Conservation (phyloP, 345 rosid species). For the Melaleuca quinquenervia region DNA sequence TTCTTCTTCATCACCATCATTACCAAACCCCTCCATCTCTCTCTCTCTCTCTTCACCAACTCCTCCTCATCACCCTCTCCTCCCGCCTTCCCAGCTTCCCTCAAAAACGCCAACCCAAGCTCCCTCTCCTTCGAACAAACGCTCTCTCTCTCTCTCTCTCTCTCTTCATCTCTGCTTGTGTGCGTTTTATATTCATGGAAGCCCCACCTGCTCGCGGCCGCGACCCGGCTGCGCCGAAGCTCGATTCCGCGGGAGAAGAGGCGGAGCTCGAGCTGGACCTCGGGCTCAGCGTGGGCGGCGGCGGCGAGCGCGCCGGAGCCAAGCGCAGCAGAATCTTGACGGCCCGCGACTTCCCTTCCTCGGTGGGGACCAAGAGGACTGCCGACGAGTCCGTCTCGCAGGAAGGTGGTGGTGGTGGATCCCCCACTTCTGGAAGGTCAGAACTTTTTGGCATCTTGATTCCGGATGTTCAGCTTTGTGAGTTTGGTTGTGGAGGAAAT, state of each 20-base stretch:
- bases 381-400: background rate
- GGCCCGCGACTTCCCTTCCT: slow-evolving; percentile 12
- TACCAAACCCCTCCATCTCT: background rate
- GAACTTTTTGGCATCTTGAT: background rate
- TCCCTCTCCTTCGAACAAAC: background rate
- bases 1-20: background rate
- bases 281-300: slow-evolving; percentile 54
- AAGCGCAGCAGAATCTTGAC: slow-evolving; percentile 54
- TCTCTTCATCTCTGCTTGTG: background rate
- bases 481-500: background rate
- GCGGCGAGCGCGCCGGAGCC: slow-evolving; percentile 46
- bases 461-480: background rate
- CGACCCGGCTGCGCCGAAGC: background rate
- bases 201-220: slow-evolving; percentile 1
- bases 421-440: background rate
- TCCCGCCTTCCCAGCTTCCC: background rate
- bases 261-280: slow-evolving; percentile 11
- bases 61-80: background rate
- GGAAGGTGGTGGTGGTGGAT: background rate
- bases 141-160: background rate
- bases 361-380: background rate
- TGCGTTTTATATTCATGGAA: background rate
- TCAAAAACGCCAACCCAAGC: background rate
- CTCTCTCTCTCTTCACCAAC: background rate
- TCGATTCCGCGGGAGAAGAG: slow-evolving; percentile 7